phyloP scores from a whole-genome alignment of 2,329 filamentous ascomycete genomes.

The Penicillium sclerotigenum region DNA sequence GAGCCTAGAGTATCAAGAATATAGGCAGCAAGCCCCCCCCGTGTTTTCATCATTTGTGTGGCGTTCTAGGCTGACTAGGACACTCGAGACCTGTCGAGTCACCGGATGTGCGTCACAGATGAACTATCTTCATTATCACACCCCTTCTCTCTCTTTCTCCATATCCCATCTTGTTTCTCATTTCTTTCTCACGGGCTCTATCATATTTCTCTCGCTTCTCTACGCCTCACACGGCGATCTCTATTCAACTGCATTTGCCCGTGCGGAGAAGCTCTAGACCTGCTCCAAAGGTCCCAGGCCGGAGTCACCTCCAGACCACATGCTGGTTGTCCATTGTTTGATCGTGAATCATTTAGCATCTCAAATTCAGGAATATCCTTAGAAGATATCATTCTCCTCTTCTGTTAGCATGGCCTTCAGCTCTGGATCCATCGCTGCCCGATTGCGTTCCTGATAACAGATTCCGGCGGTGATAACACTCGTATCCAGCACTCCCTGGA shows the following conservation, averaged over 20 bases:
- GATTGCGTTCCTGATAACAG: constrained; percentile 37
- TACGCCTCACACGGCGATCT: constrained; percentile 14
- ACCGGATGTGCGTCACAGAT: constrained; percentile 45
- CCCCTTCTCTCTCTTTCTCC: constrained; percentile 17
- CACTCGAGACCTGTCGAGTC: constrained; percentile 35
- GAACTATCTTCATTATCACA: constrained; percentile 18
- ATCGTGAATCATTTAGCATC: constrained; percentile 16
- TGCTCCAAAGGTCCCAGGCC: constrained; percentile 27
- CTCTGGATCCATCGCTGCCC: constrained; percentile 28
- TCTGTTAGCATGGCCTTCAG: constrained; percentile 42
- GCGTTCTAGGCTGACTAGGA: constrained; percentile 1
- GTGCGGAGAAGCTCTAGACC: constrained; percentile 42
- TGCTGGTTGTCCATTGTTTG: constrained; percentile 9
- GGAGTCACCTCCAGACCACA: constrained; percentile 14
- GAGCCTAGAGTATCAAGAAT: too few species aligned
- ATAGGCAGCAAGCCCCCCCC: constrained; percentile 1
- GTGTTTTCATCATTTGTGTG: constrained; percentile 4
- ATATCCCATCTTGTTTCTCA: not conserved
- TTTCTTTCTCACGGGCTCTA: not conserved
- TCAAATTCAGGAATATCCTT: not conserved
- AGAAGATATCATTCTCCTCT: constrained; percentile 3
- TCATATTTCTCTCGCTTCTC: constrained; percentile 12
- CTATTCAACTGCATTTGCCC: constrained; percentile 19
- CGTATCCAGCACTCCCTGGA: constrained; percentile 5
- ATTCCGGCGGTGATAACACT: constrained; percentile 21